These are phyloP conservation scores for Cyclotella choctawhatcheeana DNA, from an alignment of 108 stramenopile species.

Conservation along the genomic window DNA sequence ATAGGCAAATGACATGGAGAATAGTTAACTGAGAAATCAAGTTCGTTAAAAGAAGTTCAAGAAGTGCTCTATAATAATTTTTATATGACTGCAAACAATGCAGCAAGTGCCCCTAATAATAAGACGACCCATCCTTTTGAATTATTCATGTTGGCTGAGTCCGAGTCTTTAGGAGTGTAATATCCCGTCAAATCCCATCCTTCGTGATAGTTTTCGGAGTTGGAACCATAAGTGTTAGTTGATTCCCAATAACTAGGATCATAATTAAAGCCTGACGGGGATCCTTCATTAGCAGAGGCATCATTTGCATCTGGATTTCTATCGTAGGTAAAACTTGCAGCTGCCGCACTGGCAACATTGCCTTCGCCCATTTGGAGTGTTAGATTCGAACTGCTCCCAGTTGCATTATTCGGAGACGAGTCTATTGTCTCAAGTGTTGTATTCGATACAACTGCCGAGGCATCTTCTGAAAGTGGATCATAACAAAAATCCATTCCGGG, in stretches of 20 bases:
- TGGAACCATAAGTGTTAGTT: no score
- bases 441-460: background rate
- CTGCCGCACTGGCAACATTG: constrained; percentile 7
- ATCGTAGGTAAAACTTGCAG: constrained; percentile 18
- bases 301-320: background rate
- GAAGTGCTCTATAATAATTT: background rate
- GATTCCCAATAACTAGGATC: background rate
- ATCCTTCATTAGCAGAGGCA: background rate
- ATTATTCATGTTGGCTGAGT: constrained; percentile 2
- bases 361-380: background rate
- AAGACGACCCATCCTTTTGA: no score
- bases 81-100: background rate
- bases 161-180: background rate
- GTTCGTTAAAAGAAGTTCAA: no score
- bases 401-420: background rate
- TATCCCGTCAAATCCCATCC: constrained; percentile 16
- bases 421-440: background rate
- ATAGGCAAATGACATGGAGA: no score
- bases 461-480: background rate
- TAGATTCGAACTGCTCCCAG: background rate
- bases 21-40: no score
- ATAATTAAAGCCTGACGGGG: background rate
- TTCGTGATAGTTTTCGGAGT: background rate
- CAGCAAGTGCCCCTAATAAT: background rate
- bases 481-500: no score